Conservation (phyloP, 345 rosid genomes). For the Eucalyptus urophylla region DNA sequence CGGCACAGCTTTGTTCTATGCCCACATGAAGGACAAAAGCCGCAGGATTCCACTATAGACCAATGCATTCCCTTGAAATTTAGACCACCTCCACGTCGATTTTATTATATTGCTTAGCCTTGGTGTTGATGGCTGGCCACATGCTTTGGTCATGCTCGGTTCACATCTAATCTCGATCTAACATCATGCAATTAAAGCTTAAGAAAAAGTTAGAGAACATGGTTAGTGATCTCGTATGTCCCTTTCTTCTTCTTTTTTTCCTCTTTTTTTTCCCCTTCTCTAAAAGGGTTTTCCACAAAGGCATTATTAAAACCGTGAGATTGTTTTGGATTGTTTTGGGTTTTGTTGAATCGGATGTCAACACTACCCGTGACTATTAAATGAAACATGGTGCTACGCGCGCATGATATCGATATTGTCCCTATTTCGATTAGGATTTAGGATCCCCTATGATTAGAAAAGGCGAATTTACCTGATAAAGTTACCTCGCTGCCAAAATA, state of each 20-base stretch:
- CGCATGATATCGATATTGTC: neutral
- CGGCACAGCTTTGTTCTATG: neutral
- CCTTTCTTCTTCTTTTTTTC: neutral
- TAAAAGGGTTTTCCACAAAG: neutral
- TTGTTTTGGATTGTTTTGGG: neutral
- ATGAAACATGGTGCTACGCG: neutral
- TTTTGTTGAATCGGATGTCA: neutral
- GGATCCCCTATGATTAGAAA: neutral
- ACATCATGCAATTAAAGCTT: neutral
- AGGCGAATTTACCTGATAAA: neutral
- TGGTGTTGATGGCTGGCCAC: neutral
- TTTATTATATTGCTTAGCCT: neutral
- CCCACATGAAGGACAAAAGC: neutral
- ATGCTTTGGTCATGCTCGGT: neutral
- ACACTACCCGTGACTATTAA: neutral
- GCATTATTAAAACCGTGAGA: neutral
- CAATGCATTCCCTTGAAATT: neutral
- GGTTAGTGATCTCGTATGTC: neutral
- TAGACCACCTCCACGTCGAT: neutral
- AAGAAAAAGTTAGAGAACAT: neutral
- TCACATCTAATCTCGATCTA: neutral
- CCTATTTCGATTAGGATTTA: neutral
- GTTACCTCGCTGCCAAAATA: neutral
- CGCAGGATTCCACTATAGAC: neutral
- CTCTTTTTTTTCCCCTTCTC: neutral